Evolutionary conservation across 768 basidiomycete species (phyloP), one percentile per base, ranked within the genome.

Genomic region (Pleurotus citrinopileatus): DNA sequence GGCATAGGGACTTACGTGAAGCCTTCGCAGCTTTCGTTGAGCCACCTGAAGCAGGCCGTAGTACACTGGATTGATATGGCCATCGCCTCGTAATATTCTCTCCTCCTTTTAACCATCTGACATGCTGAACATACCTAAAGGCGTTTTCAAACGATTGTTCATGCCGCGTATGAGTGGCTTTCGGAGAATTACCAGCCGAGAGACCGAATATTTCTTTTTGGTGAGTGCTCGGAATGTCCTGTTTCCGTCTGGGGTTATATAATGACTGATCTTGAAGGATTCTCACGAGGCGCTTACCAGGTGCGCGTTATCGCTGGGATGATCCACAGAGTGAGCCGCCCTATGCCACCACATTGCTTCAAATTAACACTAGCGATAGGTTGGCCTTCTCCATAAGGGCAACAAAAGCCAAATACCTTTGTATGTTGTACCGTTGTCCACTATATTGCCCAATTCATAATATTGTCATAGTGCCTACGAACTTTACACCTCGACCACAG

Each of bases 271-370:
- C 6, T 29, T 40, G 17, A 42, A 77, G 76, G 76, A 2, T 78
- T 73, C 57, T 77, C 77, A 1, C 75, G 77, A 13, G 76, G 76
- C 3, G 77, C 74, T 15, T 78, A 75, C 55, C 77, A 78, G 59
- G 73, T 70, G 3, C 69, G 76, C 26, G 71, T 65, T 0, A 50
- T 77, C 37, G 72, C 76, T 4, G 76, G 65, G 13, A 78, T 78
- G 76, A 74, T 77, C 19, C 53, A 70, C n/a, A 63, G 53, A 45
- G 77, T 72, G 27, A 2, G 55, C n/a, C 29, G 22, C 3, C 8
- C n/a, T 15, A 5, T n/a, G 28, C 57, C 57, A 9, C n/a, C 22
- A 26, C 56, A 42, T 2, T 6, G 20, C 17, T 5, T 23, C 4
- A 20, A n/a, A 10, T 7, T n/a, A 23, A 25, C 22, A 20, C 36